These are phyloP conservation scores for Omphalotus guepiniiformis DNA, from an alignment of 768 basidiomycete genomes.

Conservation along the genomic window DNA sequence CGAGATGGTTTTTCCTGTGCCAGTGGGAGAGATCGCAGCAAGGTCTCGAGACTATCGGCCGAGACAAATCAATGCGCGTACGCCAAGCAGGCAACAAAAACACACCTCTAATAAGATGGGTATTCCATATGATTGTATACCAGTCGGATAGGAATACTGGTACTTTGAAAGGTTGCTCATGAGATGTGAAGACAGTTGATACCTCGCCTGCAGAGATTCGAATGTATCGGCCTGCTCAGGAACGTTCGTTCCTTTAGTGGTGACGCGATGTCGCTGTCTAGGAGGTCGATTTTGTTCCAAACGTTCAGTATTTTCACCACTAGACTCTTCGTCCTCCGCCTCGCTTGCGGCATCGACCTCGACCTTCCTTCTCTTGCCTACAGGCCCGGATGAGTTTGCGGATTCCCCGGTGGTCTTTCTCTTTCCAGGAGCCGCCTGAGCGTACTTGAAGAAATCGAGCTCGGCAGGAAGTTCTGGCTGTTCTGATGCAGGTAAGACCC, in stretches of 20 bases:
- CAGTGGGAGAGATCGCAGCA: constrained; percentile 94
- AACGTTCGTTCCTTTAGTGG: constrained; percentile 67
- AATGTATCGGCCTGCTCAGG: constrained; percentile 60
- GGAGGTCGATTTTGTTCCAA: constrained; percentile 16
- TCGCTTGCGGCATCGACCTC: constrained; percentile 12
- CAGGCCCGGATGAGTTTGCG: constrained; percentile 9
- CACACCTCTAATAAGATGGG: constrained; percentile 78
- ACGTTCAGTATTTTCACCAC: constrained; percentile 12
- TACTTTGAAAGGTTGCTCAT: constrained; percentile 59
- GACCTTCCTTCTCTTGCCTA: constrained; percentile 12
- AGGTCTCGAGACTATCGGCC: constrained; percentile 72
- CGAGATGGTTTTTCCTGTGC: constrained; percentile 93
- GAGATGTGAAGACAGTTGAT: constrained; percentile 54
- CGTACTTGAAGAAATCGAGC: constrained; percentile 92
- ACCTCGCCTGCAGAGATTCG: constrained; percentile 51
- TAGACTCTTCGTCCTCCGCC: constrained; percentile 17
- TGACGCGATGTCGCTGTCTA: constrained; percentile 56
- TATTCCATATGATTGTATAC: constrained; percentile 75
- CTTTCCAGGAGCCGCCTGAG: constrained; percentile 51
- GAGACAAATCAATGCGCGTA: background rate
- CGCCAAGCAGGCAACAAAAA: too few species aligned
- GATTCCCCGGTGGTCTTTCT: constrained; percentile 33
- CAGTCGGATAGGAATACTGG: constrained; percentile 68
- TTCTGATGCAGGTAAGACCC: constrained; percentile 19
- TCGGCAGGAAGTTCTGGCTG: constrained; percentile 63